phyloP scores from a whole-genome alignment of 257 asterid genomes.

The Rhazya stricta region DNA sequence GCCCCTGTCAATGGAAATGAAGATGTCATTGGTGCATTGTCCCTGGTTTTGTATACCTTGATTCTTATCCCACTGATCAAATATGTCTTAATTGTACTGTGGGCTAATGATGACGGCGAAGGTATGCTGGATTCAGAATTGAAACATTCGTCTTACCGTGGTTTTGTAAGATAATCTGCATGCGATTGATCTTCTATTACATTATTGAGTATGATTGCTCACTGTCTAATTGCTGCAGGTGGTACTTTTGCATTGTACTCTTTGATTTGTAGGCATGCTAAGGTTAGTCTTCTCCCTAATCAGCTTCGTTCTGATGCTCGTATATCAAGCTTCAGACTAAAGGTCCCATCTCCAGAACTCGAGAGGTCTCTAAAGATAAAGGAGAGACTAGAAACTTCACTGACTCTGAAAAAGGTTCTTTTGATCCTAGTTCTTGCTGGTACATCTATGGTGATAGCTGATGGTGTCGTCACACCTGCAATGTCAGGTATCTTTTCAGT shows the following conservation, averaged over 20 bases:
- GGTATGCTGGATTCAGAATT: slow-evolving; percentile 38
- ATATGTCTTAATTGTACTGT: slow-evolving; percentile 85
- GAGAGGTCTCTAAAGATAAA: slow-evolving; percentile 94
- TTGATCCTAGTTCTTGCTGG: slow-evolving; percentile 94
- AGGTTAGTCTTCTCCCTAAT: slow-evolving; percentile 92
- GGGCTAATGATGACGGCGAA: slow-evolving; percentile 99
- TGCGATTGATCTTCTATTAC: slow-evolving; percentile 18
- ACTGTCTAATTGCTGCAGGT: slow-evolving; percentile 57
- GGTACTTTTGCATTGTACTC: slow-evolving; percentile 99
- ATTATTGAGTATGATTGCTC: slow-evolving; percentile 18
- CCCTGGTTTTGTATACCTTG: slow-evolving; percentile 84
- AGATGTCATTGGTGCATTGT: slow-evolving; percentile 91
- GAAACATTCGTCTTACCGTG: neutral
- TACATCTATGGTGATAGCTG: slow-evolving; percentile 99
- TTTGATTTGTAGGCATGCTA: slow-evolving; percentile 96
- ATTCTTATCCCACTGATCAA: slow-evolving; percentile 82
- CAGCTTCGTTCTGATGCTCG: slow-evolving; percentile 91
- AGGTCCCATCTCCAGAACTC: slow-evolving; percentile 96
- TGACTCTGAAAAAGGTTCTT: slow-evolving; percentile 77
- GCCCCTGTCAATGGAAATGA: slow-evolving; percentile 84
- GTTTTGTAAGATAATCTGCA: neutral
- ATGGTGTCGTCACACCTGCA: slow-evolving; percentile 97
- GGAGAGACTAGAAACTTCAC: slow-evolving; percentile 87
- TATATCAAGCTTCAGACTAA: slow-evolving; percentile 88
- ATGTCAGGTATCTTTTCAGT: slow-evolving; percentile 74